phyloP scores from a whole-genome alignment of 805 yeast species.

The Zygotorulaspora sp. region DNA sequence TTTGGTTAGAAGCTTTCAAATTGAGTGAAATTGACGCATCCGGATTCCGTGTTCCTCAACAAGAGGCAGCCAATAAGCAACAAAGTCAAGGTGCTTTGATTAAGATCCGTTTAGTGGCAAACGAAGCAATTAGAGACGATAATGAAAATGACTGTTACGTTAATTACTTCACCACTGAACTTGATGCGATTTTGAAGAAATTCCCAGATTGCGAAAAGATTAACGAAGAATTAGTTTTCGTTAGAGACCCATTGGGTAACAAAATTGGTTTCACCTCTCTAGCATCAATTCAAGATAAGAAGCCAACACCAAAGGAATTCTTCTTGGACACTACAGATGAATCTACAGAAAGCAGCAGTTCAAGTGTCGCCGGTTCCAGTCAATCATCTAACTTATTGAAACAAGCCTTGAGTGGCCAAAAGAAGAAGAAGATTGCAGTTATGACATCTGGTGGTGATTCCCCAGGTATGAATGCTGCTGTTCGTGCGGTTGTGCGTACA shows the following conservation, averaged over 20 bases:
- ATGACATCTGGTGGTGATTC: constrained; percentile 99
- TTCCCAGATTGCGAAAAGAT: constrained; percentile 26
- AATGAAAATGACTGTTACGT: constrained; percentile 19
- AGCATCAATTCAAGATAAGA: constrained; percentile 37
- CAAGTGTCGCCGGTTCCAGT: constrained; percentile 20
- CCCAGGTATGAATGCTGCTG: constrained; percentile 97
- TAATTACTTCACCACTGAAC: constrained; percentile 41
- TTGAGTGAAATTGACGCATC: constrained; percentile 50
- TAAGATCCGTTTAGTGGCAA: constrained; percentile 44
- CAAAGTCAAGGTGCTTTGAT: constrained; percentile 45
- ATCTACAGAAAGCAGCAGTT: constrained; percentile 9
- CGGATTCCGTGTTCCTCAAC: constrained; percentile 57
- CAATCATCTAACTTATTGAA: constrained; percentile 21
- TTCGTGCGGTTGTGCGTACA: constrained; percentile 90
- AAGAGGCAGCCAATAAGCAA: constrained; percentile 38
- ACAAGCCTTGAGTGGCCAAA: constrained; percentile 13
- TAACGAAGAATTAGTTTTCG: constrained; percentile 25
- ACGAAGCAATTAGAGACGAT: constrained; percentile 35
- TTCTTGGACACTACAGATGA: constrained; percentile 19
- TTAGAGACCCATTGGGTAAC: constrained; percentile 63
- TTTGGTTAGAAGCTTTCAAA: constrained; percentile 71
- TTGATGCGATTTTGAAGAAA: constrained; percentile 27
- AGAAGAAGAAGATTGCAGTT: constrained; percentile 61
- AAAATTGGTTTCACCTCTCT: constrained; percentile 50
- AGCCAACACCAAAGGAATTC: constrained; percentile 26